These are phyloP conservation scores for Fusarium sp. DNA, from an alignment of 2,329 filamentous ascomycete species.

Conservation along the genomic window DNA sequence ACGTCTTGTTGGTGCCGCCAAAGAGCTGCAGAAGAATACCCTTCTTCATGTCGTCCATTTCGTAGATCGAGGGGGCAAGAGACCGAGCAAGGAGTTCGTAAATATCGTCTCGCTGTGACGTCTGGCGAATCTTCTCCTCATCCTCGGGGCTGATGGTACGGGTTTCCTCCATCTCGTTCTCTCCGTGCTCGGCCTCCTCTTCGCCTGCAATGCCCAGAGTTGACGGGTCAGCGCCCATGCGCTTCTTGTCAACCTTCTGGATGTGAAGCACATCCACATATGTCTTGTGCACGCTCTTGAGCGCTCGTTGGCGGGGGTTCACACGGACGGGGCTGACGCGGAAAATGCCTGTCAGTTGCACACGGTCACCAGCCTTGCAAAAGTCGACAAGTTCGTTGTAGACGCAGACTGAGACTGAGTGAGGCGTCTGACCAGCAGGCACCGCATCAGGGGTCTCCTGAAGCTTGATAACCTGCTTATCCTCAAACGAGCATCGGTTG, in stretches of 20 bases:
- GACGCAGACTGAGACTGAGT: slow-evolving; percentile 94
- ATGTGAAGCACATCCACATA: slow-evolving; percentile 96
- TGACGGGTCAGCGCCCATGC: slow-evolving; percentile 89
- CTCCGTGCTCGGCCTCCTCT: slow-evolving; percentile 71
- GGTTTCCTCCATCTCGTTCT: slow-evolving; percentile 84
- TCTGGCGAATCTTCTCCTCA: slow-evolving; percentile 87
- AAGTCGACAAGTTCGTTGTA: slow-evolving; percentile 98
- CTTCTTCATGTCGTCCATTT: slow-evolving; percentile 99
- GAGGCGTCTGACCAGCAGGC: slow-evolving; percentile 94
- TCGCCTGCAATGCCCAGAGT: slow-evolving; percentile 87
- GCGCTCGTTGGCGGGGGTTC: slow-evolving; percentile 90
- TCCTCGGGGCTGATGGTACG: slow-evolving; percentile 88
- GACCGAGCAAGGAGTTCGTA: slow-evolving; percentile 94
- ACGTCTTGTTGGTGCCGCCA: slow-evolving; percentile 97
- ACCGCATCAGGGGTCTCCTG: slow-evolving; percentile 97
- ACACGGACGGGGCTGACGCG: slow-evolving; percentile 92
- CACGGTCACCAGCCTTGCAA: slow-evolving; percentile 96
- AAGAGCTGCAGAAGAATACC: slow-evolving; percentile 97
- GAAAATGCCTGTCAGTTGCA: slow-evolving; percentile 97
- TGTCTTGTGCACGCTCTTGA: slow-evolving; percentile 98
- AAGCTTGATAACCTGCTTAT: slow-evolving; percentile 98
- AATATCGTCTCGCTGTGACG: slow-evolving; percentile 83
- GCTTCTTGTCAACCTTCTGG: slow-evolving; percentile 95
- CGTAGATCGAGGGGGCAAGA: slow-evolving; percentile 93
- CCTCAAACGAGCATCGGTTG: slow-evolving; percentile 93